Conservation (phyloP, 2,329 filamentous ascomycete species). For the Cercospora canescens region DNA sequence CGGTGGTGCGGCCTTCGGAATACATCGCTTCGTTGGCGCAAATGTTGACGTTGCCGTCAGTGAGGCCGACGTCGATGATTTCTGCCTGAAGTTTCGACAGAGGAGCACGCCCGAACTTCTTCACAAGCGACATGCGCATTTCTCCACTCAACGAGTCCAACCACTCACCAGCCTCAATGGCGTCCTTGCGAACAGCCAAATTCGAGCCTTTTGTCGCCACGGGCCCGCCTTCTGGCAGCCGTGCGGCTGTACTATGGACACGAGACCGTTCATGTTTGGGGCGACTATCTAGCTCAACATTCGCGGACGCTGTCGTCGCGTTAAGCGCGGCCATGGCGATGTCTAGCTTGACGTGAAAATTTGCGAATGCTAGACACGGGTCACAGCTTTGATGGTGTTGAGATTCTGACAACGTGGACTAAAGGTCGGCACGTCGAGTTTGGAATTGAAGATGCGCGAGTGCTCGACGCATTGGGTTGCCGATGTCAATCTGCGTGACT, state of each 20-base stretch:
- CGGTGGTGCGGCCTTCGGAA: background rate
- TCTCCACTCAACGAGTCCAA: background rate
- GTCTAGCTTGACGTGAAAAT: background rate
- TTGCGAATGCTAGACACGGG: background rate
- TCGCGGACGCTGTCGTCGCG: background rate
- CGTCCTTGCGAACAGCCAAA: background rate
- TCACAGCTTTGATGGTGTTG: background rate
- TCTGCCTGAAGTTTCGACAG: background rate
- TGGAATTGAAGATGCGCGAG: too few species aligned
- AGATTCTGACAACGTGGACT: too few species aligned
- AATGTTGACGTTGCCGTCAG: background rate
- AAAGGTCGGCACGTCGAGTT: too few species aligned
- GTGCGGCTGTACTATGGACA: background rate
- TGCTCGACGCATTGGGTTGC: too few species aligned
- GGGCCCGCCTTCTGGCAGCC: too few species aligned
- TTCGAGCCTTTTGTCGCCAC: background rate
- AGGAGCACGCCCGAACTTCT: background rate
- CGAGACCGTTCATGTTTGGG: background rate
- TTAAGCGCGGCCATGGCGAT: background rate
- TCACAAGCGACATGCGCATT: background rate
- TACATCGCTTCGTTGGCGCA: background rate
- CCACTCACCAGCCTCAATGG: background rate
- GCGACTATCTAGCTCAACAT: background rate
- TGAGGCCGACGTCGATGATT: background rate
- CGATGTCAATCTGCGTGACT: too few species aligned